phyloP scores from a whole-genome alignment of 805 yeast species.

The Peterozyma toletana region DNA sequence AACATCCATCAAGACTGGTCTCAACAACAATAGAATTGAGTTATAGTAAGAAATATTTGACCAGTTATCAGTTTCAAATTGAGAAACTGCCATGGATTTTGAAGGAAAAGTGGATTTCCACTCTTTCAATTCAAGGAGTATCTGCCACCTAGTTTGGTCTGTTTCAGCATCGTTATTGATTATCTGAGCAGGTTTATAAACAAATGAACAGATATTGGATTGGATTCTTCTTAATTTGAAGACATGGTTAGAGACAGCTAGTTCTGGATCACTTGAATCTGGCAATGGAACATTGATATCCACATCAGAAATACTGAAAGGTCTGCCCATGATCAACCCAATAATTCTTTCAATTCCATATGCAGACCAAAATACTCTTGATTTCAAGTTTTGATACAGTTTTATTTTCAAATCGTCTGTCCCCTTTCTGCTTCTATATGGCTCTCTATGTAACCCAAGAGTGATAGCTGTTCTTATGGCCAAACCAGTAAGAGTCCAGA shows the following conservation, averaged over 20 bases:
- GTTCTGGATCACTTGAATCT: conserved; percentile 12
- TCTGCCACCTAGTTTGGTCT: conserved; percentile 21
- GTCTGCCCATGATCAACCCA: conserved; percentile 26
- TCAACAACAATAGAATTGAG: conserved; percentile 20
- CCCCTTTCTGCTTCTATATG: conserved; percentile 10
- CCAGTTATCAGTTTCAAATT: conserved; percentile 26
- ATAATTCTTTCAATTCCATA: conserved; percentile 27
- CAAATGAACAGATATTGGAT: conserved; percentile 24
- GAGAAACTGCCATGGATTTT: conserved; percentile 16
- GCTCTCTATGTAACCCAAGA: conserved; percentile 23
- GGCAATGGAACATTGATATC: conserved; percentile 25
- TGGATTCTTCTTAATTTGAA: conserved; percentile 24
- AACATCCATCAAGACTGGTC: conserved; percentile 23
- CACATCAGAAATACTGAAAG: conserved; percentile 26
- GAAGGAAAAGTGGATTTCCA: conserved; percentile 25
- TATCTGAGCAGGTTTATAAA: conserved; percentile 20
- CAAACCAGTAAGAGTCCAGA: conserved; percentile 24
- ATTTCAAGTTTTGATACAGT: conserved; percentile 13
- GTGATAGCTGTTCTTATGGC: conserved; percentile 24
- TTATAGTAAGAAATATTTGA: conserved; percentile 25
- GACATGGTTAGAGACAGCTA: conserved; percentile 21
- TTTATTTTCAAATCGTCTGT: conserved; percentile 7
- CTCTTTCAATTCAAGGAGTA: conserved; percentile 22
- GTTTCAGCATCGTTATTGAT: conserved; percentile 14
- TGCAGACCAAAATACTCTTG: conserved; percentile 27